Conservation (phyloP, 495 filamentous ascomycete species). For the Xylaria telfairii region DNA sequence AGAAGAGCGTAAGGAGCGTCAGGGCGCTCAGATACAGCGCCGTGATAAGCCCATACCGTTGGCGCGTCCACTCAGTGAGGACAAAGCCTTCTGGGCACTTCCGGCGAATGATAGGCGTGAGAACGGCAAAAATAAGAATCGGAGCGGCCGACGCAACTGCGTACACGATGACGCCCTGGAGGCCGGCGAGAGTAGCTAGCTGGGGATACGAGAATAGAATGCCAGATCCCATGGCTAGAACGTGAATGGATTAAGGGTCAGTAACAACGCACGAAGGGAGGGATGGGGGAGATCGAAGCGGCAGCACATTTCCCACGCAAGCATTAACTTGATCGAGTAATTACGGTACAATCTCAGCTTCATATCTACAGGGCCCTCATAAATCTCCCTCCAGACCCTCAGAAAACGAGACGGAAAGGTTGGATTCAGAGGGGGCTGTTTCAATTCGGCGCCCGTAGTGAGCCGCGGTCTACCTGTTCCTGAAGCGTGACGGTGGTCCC, state of each 20-base stretch:
- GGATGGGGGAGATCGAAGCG: slow-evolving; percentile 60
- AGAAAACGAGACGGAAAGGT: slow-evolving; percentile 42
- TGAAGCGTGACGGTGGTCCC: background rate
- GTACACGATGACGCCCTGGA: slow-evolving; percentile 76
- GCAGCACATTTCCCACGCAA: slow-evolving; percentile 94
- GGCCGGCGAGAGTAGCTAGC: slow-evolving; percentile 76
- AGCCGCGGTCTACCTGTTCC: slow-evolving; percentile 61
- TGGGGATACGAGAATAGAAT: slow-evolving; percentile 81
- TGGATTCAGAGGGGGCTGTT: slow-evolving; percentile 53
- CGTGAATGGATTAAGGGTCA: slow-evolving; percentile 38
- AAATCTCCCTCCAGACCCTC: slow-evolving; percentile 12
- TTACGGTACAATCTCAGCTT: slow-evolving; percentile 91
- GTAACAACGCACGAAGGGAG: slow-evolving; percentile 31
- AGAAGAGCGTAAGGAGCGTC: slow-evolving; percentile 76
- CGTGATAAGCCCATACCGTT: slow-evolving; percentile 69
- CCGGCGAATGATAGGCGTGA: slow-evolving; percentile 73
- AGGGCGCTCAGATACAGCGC: slow-evolving; percentile 72
- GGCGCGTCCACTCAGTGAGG: slow-evolving; percentile 78
- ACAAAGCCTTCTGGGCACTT: slow-evolving; percentile 81
- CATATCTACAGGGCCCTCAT: slow-evolving; percentile 49
- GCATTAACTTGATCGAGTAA: slow-evolving; percentile 95
- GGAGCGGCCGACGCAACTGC: slow-evolving; percentile 70
- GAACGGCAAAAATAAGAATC: slow-evolving; percentile 68
- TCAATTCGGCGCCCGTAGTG: slow-evolving; percentile 83
- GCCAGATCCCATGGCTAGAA: slow-evolving; percentile 73